Evolutionary conservation across 495 filamentous ascomycete genomes (phyloP), one percentile per base, ranked within the genome.

Genomic region (Trichoderma asperelloides): DNA sequence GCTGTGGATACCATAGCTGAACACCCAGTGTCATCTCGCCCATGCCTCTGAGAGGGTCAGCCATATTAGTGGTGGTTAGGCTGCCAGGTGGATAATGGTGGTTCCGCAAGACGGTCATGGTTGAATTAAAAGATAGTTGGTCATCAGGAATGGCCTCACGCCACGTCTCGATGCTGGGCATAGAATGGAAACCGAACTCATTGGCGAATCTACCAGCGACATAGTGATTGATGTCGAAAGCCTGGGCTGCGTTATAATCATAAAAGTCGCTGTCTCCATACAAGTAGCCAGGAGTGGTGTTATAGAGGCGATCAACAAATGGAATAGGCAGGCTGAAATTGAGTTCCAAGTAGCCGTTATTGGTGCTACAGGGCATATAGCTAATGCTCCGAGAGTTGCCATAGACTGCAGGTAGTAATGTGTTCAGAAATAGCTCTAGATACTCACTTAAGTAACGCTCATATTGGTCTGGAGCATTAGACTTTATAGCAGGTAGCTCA

Each of bases 251-350:
- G 70, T 86, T 77, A 68, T 91, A 91, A 68, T 89, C 85, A 75
- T 91, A 91, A 71, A 86, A 83, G 66, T 90, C 88, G 11, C 87
- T 89, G 70, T 90, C 85, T 13, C 86, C 86, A 70, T 90, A 89
- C 43, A 88, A 82, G 4, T 76, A 75, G 1, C 86, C 86, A 18
- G 74, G 65, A 0, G 83, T 85, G 5, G 75, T 71, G 70, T 90
- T 88, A 51, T 84, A 68, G 71, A 90, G 90, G 55, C 88, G 76
- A 71, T 88, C 80, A 0, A 78, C 79, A 72, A 89, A 85, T 1
- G 87, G 87, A 11, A 84, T 77, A 1, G 85, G 77, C 3, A 78
- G 75, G 11, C 81, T 84, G 65, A 87, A 81, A 66, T 91, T 78
- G 39, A 90, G 76, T 2, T 72, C 73, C 3, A 86, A 71, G 70